Evolutionary conservation across 139 green algal species (phyloP).

Genomic region (Bryopsis sp.): DNA sequence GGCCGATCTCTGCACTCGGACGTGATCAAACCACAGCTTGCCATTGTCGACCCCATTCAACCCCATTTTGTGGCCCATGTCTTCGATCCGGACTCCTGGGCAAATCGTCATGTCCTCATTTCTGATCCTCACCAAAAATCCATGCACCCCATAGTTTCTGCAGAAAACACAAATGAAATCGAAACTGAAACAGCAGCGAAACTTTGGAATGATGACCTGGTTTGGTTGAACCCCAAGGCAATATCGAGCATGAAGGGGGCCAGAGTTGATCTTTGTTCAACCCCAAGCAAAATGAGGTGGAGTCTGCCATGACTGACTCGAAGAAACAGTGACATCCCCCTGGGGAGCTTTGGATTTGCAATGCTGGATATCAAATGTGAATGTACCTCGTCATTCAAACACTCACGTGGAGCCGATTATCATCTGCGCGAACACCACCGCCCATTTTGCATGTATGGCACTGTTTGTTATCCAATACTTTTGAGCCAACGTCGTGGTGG

Average conservation of each 20-base stretch:
- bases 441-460: slow-evolving; percentile 75
- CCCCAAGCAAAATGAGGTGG: too few species aligned
- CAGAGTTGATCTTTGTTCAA: too few species aligned
- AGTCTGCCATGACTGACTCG: too few species aligned
- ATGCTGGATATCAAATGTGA: too few species aligned
- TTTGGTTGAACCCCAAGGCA: too few species aligned
- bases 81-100: slow-evolving; percentile 39
- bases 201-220: too few species aligned
- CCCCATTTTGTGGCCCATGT: slow-evolving; percentile 88
- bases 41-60: slow-evolving; percentile 71
- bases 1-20: slow-evolving; percentile 51
- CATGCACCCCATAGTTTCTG: slow-evolving; percentile 77
- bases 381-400: not conserved
- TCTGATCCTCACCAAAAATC: slow-evolving; percentile 79
- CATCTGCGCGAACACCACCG: slow-evolving; percentile 80
- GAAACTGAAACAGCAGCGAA: not conserved
- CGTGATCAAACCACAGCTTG: slow-evolving; percentile 75
- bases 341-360: too few species aligned
- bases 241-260: too few species aligned
- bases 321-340: too few species aligned
- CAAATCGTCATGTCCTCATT: slow-evolving; percentile 42
- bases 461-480: slow-evolving; percentile 89
- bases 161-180: slow-evolving; percentile 31
- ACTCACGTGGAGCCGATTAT: slow-evolving; percentile 4
- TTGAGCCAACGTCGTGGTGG: slow-evolving; percentile 56